Evolutionary conservation across 371 early-diverging fungal genomes (phyloP), one percentile per base, ranked within the genome.

Genomic region (Haplosporangium sp.): DNA sequence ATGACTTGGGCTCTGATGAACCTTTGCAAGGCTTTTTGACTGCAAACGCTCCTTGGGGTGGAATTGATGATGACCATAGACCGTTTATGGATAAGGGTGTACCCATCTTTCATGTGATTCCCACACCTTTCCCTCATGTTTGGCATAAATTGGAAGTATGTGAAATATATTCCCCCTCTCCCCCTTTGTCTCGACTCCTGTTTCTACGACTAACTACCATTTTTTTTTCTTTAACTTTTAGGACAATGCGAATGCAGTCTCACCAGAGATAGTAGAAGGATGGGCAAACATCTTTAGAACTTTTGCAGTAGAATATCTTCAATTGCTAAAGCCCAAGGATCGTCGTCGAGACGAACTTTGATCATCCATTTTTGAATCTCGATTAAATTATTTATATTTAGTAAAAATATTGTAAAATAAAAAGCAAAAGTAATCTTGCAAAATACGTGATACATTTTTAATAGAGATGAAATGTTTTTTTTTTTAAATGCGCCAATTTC

Each of bases 1-100:
- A 71, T 65, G 61, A 48, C 3, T 42, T 74, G 39, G 76, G 67
- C 3, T 59, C 58, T 0, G 74, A 83, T 8, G 61, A 67, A 34
- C 73, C 68, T 35, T 85, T 90, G 69, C 81, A 88, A 63, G 84
- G 86, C 2, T 76, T 78, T 57, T 75, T 82, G 39, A 62, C 72
- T 8, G 60, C 84, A 38, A 83, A 83, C 3, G 79, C 74, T 40
- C 68, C 69, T 17, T 84, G 86, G 48, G 71, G 83, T 37, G 65
- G 81, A 6, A 86, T 98, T 50, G 92, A 92, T 61, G 99, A 98
- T 78, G 99, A 99, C 82, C 99, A 99, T 84, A 68, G 90, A 13
- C 98, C 99, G 3, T 99, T 99, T 83, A 39, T 93, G 52, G 58
- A 85, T 17, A 87, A 90, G 44, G 94, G 94, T 20, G 95, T 97